Conservation (phyloP, 176 grass and related monocot genomes). For the Phoenix dactylifera region DNA sequence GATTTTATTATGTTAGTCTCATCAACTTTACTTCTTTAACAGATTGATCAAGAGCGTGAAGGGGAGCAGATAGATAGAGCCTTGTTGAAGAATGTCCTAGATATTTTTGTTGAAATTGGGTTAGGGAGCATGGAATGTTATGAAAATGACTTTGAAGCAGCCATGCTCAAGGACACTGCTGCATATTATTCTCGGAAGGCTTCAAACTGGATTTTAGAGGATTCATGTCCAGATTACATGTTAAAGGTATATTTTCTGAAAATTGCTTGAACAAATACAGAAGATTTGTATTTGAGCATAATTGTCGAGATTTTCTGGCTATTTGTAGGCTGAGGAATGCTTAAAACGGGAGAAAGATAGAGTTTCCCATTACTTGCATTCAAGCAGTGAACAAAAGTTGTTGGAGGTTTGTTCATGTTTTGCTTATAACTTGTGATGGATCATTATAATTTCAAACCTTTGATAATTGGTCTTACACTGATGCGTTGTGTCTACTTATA, state of each 20-base stretch:
- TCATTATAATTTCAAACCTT: no score
- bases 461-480: no score
- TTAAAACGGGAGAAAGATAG: conserved; percentile 84
- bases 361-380: conserved; percentile 90
- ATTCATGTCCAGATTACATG: conserved; percentile 94
- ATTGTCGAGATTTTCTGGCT: not conserved
- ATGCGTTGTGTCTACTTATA: no score
- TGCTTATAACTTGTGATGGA: no score
- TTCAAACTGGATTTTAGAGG: conserved; percentile 87
- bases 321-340: conserved; percentile 80
- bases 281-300: no score
- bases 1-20: not conserved
- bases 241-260: conserved; percentile 49
- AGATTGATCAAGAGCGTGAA: conserved; percentile 97
- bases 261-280: no score
- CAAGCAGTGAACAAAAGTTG: conserved; percentile 80
- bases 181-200: conserved; percentile 91
- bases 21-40: conserved; percentile 18
- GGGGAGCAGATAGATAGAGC: conserved; percentile 85
- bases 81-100: conserved; percentile 86
- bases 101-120: conserved; percentile 97
- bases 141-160: conserved; percentile 79
- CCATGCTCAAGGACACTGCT: conserved; percentile 75
- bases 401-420: conserved; percentile 57
- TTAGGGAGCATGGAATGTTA: conserved; percentile 68